phyloP scores from a whole-genome alignment of 371 early-diverging fungal species.

The Umbelopsis sp. region DNA sequence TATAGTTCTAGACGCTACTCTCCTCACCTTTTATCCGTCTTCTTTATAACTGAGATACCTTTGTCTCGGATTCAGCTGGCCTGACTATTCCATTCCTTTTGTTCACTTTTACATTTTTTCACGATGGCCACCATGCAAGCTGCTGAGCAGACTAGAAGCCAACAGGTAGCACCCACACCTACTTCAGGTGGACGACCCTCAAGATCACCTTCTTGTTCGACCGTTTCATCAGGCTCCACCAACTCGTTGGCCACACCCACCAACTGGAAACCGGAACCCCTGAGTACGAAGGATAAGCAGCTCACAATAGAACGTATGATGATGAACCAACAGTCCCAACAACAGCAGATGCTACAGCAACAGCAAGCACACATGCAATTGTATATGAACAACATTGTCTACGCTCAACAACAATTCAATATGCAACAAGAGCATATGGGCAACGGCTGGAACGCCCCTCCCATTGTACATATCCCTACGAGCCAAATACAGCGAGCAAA shows the following conservation, averaged over 20 bases:
- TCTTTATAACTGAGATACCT: neutral
- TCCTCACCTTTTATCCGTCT: neutral
- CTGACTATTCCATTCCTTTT: neutral
- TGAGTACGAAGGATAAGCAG: slow-evolving; percentile 5
- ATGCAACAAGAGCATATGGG: slow-evolving; percentile 10
- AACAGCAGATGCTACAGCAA: neutral
- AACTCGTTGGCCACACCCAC: slow-evolving; percentile 11
- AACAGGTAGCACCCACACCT: neutral
- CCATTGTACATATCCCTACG: neutral
- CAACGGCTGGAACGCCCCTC: neutral
- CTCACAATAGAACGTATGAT: slow-evolving; percentile 4
- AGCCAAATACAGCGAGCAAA: slow-evolving; percentile 10
- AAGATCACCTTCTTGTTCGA: slow-evolving; percentile 12
- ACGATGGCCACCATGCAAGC: slow-evolving; percentile 1
- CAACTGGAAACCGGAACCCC: slow-evolving; percentile 1
- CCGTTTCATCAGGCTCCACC: slow-evolving; percentile 9
- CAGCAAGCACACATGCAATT: slow-evolving; percentile 13
- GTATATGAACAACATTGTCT: slow-evolving; percentile 4
- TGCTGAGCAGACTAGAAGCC: neutral
- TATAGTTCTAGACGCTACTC: neutral
- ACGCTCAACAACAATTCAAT: slow-evolving; percentile 6
- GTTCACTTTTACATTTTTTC: neutral
- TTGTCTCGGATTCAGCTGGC: slow-evolving; percentile 2
- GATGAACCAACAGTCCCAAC: neutral
- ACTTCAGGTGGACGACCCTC: neutral